Base-by-base conservation (phyloP, 768 basidiomycete species). In the Cystobasidium onofrii region DNA sequence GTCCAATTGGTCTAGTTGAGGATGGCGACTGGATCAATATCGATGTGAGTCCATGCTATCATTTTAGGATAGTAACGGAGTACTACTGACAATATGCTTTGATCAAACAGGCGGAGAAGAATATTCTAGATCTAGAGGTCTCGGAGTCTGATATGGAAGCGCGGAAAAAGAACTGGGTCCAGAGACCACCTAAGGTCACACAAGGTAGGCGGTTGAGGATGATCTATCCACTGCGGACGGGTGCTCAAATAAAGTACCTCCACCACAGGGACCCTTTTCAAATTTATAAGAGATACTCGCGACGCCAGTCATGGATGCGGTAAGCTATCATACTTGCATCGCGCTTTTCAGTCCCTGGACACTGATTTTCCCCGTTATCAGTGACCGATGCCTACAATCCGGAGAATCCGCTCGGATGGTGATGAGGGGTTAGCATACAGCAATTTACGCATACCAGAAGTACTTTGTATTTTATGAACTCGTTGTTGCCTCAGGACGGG, bases 131-230 rank as follows among this genome's bases (percentile, higher is more conserved):
- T 78, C 80, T 84, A 73, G 84, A 86, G 10, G 88, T 99, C 29
- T 83, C 90, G 0, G 85, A 86, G 18, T 89, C 89, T 77, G 94
- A 93, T 81, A 84, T 97, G 78, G 88, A 86, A 75, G 83, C 83
- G 73, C 86, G 96, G 25, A 85, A 86, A 74, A 85, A 84, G 39
- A 83, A 80, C 52, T 97, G 95, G 95, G 86, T 83, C 52, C 87
- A 92, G 17, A 91, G 91, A 20, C 89, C 92, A 10, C 86, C 93
- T 77, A 93, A 93, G 82, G 89, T 87, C 67, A 83, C 83, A 20
- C 87, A 89, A 79, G 75, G 76, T 75, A 41, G 27, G 66, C 44
- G 2, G 13, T 10, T 1, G 1, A 9, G 1, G 12, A 44, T 39
- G 3, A 29, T n/a, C 34, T 34, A 18, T 23, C 36, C 10, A 2